These are phyloP conservation scores for Limnanthes douglasii DNA, from an alignment of 345 rosid species.

Conservation along the genomic window DNA sequence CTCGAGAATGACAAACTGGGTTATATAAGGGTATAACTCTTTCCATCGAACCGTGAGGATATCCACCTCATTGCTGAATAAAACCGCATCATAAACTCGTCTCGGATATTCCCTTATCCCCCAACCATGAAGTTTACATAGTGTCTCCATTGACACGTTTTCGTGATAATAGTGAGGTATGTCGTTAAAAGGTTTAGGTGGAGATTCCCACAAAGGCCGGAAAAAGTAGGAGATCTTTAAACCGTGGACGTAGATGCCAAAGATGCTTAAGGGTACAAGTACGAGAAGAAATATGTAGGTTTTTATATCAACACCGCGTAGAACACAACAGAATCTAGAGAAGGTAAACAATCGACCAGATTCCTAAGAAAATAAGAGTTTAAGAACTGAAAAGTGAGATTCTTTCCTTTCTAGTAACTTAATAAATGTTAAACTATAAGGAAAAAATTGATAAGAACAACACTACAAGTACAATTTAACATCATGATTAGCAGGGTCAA, in stretches of 20 bases:
- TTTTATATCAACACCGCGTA: slow-evolving; percentile 74
- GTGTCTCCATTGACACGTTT: slow-evolving; percentile 63
- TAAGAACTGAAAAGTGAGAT: too few relatives aligned
- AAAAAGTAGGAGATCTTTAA: slow-evolving; percentile 76
- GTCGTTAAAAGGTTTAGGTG: slow-evolving; percentile 63
- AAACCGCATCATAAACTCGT: slow-evolving; percentile 70
- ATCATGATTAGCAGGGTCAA: neutral
- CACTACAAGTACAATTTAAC: too few relatives aligned
- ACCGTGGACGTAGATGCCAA: slow-evolving; percentile 46
- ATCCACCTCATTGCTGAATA: slow-evolving; percentile 72
- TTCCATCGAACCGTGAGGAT: slow-evolving; percentile 64
- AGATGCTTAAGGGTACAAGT: slow-evolving; percentile 53
- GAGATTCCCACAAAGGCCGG: slow-evolving; percentile 79
- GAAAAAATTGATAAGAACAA: too few relatives aligned
- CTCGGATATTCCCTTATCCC: slow-evolving; percentile 71
- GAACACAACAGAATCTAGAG: slow-evolving; percentile 76
- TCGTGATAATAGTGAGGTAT: slow-evolving; percentile 75
- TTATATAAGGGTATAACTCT: slow-evolving; percentile 62
- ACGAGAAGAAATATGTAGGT: slow-evolving; percentile 44
- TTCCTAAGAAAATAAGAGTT: slow-evolving; percentile 37
- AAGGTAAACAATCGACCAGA: slow-evolving; percentile 60
- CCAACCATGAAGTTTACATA: slow-evolving; percentile 87
- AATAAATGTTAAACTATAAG: too few relatives aligned
- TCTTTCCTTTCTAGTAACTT: too few relatives aligned
- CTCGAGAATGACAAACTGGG: slow-evolving; percentile 73